Percentiles rank a stretch among this genome's conserved stretches.
phyloP scores from a whole-genome alignment of 169 alveolate genomes.

The Eimeria maxima region DNA sequence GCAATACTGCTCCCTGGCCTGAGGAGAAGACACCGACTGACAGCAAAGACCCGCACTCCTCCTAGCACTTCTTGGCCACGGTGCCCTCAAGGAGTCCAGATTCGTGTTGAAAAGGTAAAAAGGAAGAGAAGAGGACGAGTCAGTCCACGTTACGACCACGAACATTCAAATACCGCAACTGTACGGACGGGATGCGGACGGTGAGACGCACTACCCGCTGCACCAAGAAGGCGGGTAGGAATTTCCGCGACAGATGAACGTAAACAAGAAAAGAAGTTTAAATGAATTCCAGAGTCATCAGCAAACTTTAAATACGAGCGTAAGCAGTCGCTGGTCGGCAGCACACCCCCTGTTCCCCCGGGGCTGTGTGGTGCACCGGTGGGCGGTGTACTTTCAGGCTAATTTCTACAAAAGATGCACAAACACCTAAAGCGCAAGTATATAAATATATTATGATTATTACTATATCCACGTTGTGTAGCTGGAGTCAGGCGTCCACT shows the following conservation, averaged over 20 bases:
- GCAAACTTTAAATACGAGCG: not conserved
- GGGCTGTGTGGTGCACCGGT: constrained; percentile 58
- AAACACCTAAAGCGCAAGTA: not conserved
- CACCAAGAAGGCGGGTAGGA: not conserved
- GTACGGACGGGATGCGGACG: not conserved
- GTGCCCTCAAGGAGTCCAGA: not conserved
- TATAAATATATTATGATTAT: not conserved
- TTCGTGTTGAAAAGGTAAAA: not conserved
- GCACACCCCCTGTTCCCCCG: constrained; percentile 30
- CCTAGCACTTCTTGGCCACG: not conserved
- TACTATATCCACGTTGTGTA: not conserved
- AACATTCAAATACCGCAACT: not conserved
- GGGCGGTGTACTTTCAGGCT: not conserved
- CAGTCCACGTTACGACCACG: not conserved
- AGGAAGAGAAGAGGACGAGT: not conserved
- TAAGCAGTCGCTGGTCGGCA: not conserved
- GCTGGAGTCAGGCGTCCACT: constrained; percentile 18
- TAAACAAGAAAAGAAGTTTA: not conserved
- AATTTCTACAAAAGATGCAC: not conserved
- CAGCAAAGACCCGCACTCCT: not conserved
- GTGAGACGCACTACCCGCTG: not conserved
- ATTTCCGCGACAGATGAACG: not conserved
- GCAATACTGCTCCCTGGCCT: not conserved
- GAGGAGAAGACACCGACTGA: not conserved
- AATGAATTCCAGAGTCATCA: not conserved